These are phyloP conservation scores for Cardiospermum halicacabum DNA, from an alignment of 345 rosid genomes.

Conservation along the genomic window DNA sequence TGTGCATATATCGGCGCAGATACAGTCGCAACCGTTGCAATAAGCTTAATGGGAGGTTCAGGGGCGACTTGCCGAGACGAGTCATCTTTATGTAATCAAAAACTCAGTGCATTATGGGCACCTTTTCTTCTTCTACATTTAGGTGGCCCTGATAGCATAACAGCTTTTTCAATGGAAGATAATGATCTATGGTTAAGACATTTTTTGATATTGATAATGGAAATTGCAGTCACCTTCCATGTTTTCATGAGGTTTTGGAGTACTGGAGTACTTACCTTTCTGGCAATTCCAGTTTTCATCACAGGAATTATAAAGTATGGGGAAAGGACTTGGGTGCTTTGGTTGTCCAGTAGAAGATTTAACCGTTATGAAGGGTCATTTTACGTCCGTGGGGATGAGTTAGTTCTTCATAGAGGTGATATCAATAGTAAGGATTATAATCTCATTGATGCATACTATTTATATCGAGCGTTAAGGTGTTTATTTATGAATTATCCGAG, in stretches of 20 bases:
- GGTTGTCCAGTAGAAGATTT: conserved; percentile 28
- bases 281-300: conserved; percentile 14
- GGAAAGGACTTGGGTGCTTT: conserved; percentile 6
- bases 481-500: no score
- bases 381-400: no score
- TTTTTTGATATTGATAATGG: conserved; percentile 20
- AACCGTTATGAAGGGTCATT: conserved; percentile 14
- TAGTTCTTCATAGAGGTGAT: no score
- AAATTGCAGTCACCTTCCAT: conserved; percentile 14
- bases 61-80: no score
- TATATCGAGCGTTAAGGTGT: no score
- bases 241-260: conserved; percentile 19
- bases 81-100: no score
- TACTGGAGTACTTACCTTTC: not conserved
- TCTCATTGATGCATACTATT: no score
- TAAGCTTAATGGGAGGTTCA: no score
- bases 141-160: conserved; percentile 40
- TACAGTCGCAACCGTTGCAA: no score
- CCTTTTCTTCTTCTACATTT: conserved; percentile 32
- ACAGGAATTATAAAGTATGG: conserved; percentile 35
- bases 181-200: conserved; percentile 37
- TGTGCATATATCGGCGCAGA: no score
- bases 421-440: no score
- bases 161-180: conserved; percentile 33
- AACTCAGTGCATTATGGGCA: no score